Base-by-base conservation (phyloP, 176 grass and related monocot species). In the Avena eriantha region DNA sequence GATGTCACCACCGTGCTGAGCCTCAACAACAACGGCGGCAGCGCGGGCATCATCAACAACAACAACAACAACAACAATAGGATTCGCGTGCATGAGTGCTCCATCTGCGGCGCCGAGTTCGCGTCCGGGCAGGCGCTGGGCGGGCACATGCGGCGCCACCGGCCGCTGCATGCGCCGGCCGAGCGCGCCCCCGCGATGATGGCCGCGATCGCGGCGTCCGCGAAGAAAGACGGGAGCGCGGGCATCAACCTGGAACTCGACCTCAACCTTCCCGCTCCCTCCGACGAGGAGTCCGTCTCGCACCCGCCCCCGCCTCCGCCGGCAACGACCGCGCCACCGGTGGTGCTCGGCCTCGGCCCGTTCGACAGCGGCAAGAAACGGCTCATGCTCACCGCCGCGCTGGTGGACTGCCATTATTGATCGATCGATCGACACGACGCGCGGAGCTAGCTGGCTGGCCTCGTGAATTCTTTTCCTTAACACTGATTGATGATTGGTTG, bases 131-230 rank as follows among this genome's bases (percentile, higher is more conserved):
- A 98, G 84, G 96, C 96, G 58, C 90, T 98, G 1, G 96, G 96
- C 41, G 96, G 96, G 2, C 96, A 98, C 90, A 98, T 98, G 96
- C 80, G 96, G 10, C 90, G 93, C 59, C 96, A 98, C 88, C 84
- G 90, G 49, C 96, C 91, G n/a, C 82, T 86, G 3, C 85, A 91
- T 59, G 77, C 76, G 29, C 78, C 78, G 8, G 23, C 46, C 7
- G 86, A 41, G 39, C 39, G 7, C 0, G 12, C 45, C 12, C 21
- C 81, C 39, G 39, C 39, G 39, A 41, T 41, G 59, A 81, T 69
- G 46, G 76, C 69, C 65, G 15, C 57, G 34, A 54, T 47, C 83
- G 11, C 43, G 6, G 2, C 48, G n/a, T 84, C 73, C 72, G 41
- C 21, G 4, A 89, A 87, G 78, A 87, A 88, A 74, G 69, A 73